Base-by-base conservation (phyloP, 2,329 filamentous ascomycete genomes). In the Camptophora hylomeconis region DNA sequence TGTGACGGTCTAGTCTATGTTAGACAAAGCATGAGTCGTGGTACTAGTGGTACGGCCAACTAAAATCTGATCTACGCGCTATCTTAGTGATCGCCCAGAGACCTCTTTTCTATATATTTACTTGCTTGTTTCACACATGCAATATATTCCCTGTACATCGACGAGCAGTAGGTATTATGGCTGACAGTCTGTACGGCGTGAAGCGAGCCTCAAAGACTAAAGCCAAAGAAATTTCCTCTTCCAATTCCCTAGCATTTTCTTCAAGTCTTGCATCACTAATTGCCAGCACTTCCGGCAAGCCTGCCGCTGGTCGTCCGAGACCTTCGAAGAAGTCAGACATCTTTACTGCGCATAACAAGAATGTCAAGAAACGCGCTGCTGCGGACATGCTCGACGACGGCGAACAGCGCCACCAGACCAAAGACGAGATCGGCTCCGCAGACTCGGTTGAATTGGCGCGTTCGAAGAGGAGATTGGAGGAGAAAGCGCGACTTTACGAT, bases 401-500 rank as follows among this genome's bases (percentile, higher is more conserved):
- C 41, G 65, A 72, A 16, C 68, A 75, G 29, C 73, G 78, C 44
- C 75, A 77, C 34, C 69, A 71, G 46, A 63, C 57, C 14, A 65
- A 45, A 20, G 42, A 67, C 26, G 72, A 80, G 45, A 69, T 77
- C 32, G 79, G 69, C 7, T 31, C 35, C 4, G 58, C 78, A 16
- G 73, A 80, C 41, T 58, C 63, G 9, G 61, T 58, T 7, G 57
- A 63, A 11, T 61, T 71, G 49, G 60, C 69, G 61, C 72, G 79
- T 32, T 78, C 81, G 13, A 79, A 76, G 51, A 70, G 76, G 40
- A 80, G 75, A 48, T 81, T 98, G 76, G 76, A 92, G 49, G 78
- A 84, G 57, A 98, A 98, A 55, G 83, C 81, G 3, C 71, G 80
- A 4, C 58, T 89, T 2, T 98, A 98, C 54, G 75, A 80, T 5